These are phyloP conservation scores for Plasmodium gaboni DNA, from an alignment of 169 alveolate genomes.

Conservation along the genomic window DNA sequence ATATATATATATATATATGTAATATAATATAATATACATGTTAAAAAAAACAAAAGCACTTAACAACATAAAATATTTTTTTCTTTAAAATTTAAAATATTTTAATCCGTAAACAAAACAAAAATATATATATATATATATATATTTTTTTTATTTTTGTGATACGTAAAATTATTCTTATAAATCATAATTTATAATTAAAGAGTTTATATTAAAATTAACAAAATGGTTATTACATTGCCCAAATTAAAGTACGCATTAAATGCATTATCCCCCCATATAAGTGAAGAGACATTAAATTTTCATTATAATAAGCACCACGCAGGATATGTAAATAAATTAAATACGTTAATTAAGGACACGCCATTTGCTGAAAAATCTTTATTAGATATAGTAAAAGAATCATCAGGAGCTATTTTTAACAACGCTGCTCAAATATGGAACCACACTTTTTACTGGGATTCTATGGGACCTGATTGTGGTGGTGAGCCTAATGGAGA, in stretches of 20 bases:
- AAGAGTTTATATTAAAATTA: neutral
- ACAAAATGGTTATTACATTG: conserved; percentile 87
- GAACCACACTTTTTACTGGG: conserved; percentile 97
- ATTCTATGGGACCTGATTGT: conserved; percentile 93
- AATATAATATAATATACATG: too few relatives aligned
- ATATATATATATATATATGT: too few relatives aligned
- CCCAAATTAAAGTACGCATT: conserved; percentile 95
- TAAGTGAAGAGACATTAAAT: conserved; percentile 92
- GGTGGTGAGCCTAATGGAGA: conserved; percentile 92
- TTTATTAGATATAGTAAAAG: conserved; percentile 83
- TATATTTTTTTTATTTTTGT: neutral
- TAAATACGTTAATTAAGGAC: conserved; percentile 81
- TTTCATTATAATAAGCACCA: conserved; percentile 97
- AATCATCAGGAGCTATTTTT: conserved; percentile 88
- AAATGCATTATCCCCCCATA: conserved; percentile 95
- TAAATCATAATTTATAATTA: conserved; percentile 3
- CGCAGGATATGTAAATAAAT: conserved; percentile 93
- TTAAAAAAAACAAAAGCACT: too few relatives aligned
- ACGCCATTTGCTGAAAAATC: conserved; percentile 70
- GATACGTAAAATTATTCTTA: neutral
- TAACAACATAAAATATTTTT: too few relatives aligned
- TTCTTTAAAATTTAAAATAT: too few relatives aligned
- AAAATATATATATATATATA: neutral
- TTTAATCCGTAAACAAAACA: neutral
- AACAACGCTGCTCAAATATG: conserved; percentile 93